Evolutionary conservation across 768 basidiomycete genomes (phyloP).

Genomic region (Russula griseocarnosa): DNA sequence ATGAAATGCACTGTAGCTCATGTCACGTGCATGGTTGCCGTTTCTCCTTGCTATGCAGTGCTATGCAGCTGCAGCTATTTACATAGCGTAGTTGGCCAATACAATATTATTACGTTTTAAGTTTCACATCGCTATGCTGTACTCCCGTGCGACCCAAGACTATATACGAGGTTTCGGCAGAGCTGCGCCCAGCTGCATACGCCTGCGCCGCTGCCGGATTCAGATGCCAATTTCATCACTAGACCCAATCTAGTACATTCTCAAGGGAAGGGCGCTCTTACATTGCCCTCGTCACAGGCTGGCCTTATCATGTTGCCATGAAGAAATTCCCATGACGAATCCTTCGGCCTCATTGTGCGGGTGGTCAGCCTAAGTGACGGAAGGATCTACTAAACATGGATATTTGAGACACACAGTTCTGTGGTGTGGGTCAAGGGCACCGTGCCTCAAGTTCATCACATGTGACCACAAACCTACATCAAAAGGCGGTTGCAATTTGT

Average conservation of each 20-base stretch:
- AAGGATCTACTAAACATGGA: slow-evolving; percentile 3
- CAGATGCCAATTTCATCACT: neutral
- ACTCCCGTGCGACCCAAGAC: too few relatives aligned
- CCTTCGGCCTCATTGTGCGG: neutral
- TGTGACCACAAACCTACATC: neutral
- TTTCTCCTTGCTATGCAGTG: too few relatives aligned
- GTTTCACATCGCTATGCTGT: too few relatives aligned
- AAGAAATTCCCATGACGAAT: neutral
- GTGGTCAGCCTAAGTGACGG: neutral
- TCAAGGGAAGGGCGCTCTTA: neutral
- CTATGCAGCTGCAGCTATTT: too few relatives aligned
- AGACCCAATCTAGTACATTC: neutral
- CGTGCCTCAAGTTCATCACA: neutral
- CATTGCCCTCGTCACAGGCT: neutral
- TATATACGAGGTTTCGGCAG: too few relatives aligned
- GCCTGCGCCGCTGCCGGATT: neutral
- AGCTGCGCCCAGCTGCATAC: neutral
- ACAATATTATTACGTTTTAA: too few relatives aligned
- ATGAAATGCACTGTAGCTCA: neutral
- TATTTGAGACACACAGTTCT: neutral
- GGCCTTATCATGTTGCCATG: neutral
- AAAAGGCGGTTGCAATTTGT: neutral
- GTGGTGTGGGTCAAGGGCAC: slow-evolving; percentile 6
- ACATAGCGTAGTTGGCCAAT: too few relatives aligned
- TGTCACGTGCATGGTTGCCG: slow-evolving; percentile 4